Conservation (phyloP, 176 grass and related monocot species). For the Oryza officinalis region DNA sequence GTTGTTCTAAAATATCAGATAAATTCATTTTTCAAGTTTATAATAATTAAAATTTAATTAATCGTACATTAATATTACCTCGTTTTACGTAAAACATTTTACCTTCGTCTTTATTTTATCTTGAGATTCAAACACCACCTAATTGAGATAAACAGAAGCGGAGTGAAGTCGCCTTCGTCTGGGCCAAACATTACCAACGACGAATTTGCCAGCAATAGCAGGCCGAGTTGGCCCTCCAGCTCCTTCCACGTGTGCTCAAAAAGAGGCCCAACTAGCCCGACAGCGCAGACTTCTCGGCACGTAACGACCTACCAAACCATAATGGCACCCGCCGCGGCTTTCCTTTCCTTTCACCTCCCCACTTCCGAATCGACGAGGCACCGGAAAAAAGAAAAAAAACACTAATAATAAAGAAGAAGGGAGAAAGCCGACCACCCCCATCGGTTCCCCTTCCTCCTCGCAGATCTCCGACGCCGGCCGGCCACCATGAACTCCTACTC, state of each 20-base stretch:
- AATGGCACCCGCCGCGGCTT: neutral
- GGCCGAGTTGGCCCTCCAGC: neutral
- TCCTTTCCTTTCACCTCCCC: neutral
- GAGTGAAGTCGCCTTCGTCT: too few relatives aligned
- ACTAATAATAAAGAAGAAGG: conserved; percentile 30
- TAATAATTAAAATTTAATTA: too few relatives aligned
- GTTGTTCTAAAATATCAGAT: too few relatives aligned
- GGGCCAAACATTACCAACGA: too few relatives aligned
- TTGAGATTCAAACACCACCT: too few relatives aligned
- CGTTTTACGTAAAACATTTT: too few relatives aligned
- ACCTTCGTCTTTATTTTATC: too few relatives aligned
- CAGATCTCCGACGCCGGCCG: conserved; percentile 44
- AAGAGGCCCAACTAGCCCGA: neutral
- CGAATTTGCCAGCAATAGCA: neutral
- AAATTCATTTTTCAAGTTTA: too few relatives aligned
- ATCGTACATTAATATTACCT: too few relatives aligned
- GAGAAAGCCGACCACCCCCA: neutral
- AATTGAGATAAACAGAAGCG: too few relatives aligned
- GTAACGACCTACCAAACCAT: neutral
- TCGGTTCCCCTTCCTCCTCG: conserved; percentile 33
- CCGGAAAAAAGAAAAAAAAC: neutral
- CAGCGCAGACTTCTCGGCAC: neutral
- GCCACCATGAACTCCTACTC: conserved; percentile 66
- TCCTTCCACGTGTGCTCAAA: neutral
- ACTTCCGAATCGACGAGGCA: neutral